phyloP scores from a whole-genome alignment of 257 asterid genomes.

The Mitragyna speciosa region DNA sequence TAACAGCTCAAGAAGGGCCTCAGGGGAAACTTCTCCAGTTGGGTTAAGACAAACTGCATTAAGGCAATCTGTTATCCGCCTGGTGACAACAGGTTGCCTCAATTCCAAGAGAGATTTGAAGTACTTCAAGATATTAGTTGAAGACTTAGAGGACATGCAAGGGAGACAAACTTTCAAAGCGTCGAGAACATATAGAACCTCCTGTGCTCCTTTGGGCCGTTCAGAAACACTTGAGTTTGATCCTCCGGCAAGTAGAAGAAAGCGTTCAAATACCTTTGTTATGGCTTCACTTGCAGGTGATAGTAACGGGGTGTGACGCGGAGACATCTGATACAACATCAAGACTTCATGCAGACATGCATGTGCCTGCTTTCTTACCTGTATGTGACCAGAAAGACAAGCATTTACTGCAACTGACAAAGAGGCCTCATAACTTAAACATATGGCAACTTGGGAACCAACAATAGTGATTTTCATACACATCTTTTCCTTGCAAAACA shows the following conservation, averaged over 20 bases:
- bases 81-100: slow-evolving; percentile 62
- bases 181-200: slow-evolving; percentile 77
- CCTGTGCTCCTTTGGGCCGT: slow-evolving; percentile 75
- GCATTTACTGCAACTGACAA: not conserved
- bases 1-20: slow-evolving; percentile 63
- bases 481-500: not conserved
- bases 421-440: not conserved
- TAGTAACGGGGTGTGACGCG: slow-evolving; percentile 40
- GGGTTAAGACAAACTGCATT: slow-evolving; percentile 65
- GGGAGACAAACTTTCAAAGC: slow-evolving; percentile 76
- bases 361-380: slow-evolving; percentile 82
- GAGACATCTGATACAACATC: slow-evolving; percentile 44
- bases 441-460: not conserved
- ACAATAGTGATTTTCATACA: too few species aligned
- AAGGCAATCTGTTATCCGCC: slow-evolving; percentile 67
- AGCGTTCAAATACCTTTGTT: slow-evolving; percentile 64
- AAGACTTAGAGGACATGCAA: slow-evolving; percentile 60
- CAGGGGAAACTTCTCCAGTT: slow-evolving; percentile 62
- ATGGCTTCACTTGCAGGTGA: slow-evolving; percentile 81
- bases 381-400: slow-evolving; percentile 28
- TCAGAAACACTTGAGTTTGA: slow-evolving; percentile 55
- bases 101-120: slow-evolving; percentile 76
- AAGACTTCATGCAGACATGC: slow-evolving; percentile 57
- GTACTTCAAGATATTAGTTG: slow-evolving; percentile 56
- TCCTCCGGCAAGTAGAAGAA: slow-evolving; percentile 84